Percentiles rank a stretch among this genome's conserved stretches.
phyloP scores from a whole-genome alignment of 2,329 filamentous ascomycete species.

The Sclerotiophoma versabilis region DNA sequence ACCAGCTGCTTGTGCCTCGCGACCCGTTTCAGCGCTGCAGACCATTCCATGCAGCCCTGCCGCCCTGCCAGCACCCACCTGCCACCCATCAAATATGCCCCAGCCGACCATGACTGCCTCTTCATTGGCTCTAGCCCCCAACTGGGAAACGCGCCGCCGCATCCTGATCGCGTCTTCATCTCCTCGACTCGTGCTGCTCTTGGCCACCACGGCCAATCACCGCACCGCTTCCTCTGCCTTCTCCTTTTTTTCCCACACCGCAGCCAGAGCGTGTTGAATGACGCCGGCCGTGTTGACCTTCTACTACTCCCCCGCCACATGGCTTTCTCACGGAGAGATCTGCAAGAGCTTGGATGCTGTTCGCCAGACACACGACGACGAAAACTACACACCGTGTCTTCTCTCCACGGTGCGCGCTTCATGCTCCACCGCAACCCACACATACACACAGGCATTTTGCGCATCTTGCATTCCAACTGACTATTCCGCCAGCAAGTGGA shows the following conservation, averaged over 20 bases:
- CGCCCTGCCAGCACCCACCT: not conserved
- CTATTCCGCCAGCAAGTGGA: slow-evolving; percentile 9
- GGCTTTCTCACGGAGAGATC: slow-evolving; percentile 7
- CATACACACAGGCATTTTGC: not conserved
- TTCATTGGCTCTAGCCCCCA: slow-evolving; percentile 18
- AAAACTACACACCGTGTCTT: not conserved
- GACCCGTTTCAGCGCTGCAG: slow-evolving; percentile 22
- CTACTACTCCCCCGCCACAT: slow-evolving; percentile 3
- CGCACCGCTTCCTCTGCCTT: slow-evolving; percentile 4
- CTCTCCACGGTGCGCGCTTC: not conserved
- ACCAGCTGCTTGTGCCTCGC: slow-evolving; percentile 20
- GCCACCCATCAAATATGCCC: slow-evolving; percentile 19
- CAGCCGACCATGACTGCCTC: slow-evolving; percentile 21
- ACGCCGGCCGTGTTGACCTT: not conserved
- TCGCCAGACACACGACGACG: not conserved
- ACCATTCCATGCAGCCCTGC: slow-evolving; percentile 11
- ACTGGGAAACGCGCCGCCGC: slow-evolving; percentile 22
- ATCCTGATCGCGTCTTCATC: slow-evolving; percentile 42
- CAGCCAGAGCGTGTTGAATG: not conserved
- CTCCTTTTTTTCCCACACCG: slow-evolving; percentile 23
- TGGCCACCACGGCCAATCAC: slow-evolving; percentile 31
- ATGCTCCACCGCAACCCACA: not conserved
- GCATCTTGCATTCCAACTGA: slow-evolving; percentile 5
- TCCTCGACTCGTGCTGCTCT: slow-evolving; percentile 41
- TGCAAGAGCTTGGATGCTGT: slow-evolving; percentile 19